Evolutionary conservation across 176 grass and related monocot species (phyloP).

Genomic region (sorghum (Sorghum bicolor)): DNA sequence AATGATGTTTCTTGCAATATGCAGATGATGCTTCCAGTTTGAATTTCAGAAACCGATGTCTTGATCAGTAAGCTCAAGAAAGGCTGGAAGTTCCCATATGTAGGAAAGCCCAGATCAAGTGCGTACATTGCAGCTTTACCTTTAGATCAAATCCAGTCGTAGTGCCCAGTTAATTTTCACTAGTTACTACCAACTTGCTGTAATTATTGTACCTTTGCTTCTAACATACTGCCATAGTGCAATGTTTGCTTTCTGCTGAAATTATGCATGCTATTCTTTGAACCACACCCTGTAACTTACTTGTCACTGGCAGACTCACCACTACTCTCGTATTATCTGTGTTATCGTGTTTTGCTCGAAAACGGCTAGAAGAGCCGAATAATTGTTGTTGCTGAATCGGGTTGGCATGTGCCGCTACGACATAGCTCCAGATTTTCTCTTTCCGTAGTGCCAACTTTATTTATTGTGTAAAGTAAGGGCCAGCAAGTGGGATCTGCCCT

Average conservation of each 20-base stretch:
- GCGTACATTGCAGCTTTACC: constrained; percentile 21
- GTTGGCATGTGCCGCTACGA: constrained; percentile 14
- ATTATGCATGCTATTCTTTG: background rate
- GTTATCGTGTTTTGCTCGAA: background rate
- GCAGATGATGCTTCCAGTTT: background rate
- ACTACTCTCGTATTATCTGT: background rate
- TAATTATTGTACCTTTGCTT: constrained; percentile 40
- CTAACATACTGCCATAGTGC: constrained; percentile 15
- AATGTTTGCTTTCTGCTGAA: constrained; percentile 12
- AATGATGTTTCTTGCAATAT: background rate
- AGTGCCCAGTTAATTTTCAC: background rate
- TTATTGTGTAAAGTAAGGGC: constrained; percentile 27
- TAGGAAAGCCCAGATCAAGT: constrained; percentile 13
- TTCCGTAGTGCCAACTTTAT: constrained; percentile 36
- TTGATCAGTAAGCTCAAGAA: constrained; percentile 36
- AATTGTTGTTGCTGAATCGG: constrained; percentile 1
- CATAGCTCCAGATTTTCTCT: constrained; percentile 24
- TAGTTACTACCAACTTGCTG: constrained; percentile 17
- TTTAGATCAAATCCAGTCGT: constrained; percentile 26
- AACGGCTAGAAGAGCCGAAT: constrained; percentile 5
- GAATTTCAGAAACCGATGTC: constrained; percentile 9
- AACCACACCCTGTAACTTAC: background rate
- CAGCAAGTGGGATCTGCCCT: constrained; percentile 24
- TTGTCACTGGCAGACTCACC: background rate
- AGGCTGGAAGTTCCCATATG: background rate